Base-by-base conservation (phyloP, 768 basidiomycete species). In the Lentinula guzmanii region DNA sequence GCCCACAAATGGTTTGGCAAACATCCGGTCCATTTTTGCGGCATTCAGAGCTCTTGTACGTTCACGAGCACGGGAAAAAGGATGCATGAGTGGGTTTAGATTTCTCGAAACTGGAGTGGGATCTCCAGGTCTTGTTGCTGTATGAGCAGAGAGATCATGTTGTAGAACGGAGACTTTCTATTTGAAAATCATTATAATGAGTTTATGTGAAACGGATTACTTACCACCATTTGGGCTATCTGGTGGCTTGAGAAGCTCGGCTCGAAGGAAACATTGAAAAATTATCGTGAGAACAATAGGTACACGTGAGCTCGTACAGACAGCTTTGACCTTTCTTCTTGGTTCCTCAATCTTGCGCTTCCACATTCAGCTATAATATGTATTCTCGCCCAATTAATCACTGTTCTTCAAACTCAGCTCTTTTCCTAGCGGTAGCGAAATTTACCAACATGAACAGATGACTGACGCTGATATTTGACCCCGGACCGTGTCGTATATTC, bases 1-100 rank as follows among this genome's bases (percentile, higher is more conserved):
- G 41, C 85, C 92, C 15, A 99, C 79, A 68, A 98, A 98, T 0
- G 97, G 97, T 68, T 97, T 98, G n/a, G 97, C 88, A 70, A 98
- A 98, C 76, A 99, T 93, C 62, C 92, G 80, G 56, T 98, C 96
- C 82, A 99, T 91, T 77, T 99, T 99, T 13, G 90, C 90, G 2
- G 97, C 97, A 64, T 95, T 96, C 51, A 98, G 71, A 2, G 97
- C 97, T 62, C 97, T 86, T 18, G 86, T 95, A 39, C 96, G 91
- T 76, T 99, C 97, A 56, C 97, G 79, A 4, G 94, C 90, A 21
- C 90, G 87, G 0, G 95, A 82, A 72, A 99, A 98, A 2, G 97
- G 97, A 69, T 99, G 97, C 74, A 93, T 86, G n/a, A 93, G 77
- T 0, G 96, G 95, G 70, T 98, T 88, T 48, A 98, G 83, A 74